phyloP scores from a whole-genome alignment of 805 yeast species.

The Cyberlindnera petersonii region DNA sequence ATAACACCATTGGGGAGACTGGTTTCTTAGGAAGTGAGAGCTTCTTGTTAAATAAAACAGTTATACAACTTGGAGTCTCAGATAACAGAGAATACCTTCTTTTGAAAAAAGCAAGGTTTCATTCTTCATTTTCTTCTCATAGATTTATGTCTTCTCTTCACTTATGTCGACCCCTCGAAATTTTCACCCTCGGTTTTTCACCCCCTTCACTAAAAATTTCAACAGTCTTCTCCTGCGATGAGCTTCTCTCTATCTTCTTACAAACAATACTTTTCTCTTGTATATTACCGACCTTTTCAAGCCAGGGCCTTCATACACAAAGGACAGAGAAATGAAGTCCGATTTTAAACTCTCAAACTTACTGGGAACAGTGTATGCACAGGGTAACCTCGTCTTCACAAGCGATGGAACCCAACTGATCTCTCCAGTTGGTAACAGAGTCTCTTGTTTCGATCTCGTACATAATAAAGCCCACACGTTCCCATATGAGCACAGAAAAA shows the following conservation, averaged over 20 bases:
- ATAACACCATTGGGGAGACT: too few relatives aligned
- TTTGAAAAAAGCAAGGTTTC: too few relatives aligned
- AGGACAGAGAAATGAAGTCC: constrained; percentile 57
- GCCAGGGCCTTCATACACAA: not conserved
- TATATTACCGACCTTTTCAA: too few relatives aligned
- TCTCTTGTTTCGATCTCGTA: constrained; percentile 80
- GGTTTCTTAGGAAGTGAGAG: too few relatives aligned
- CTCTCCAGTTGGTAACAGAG: constrained; percentile 93
- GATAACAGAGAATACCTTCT: too few relatives aligned
- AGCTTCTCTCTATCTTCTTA: not conserved
- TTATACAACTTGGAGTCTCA: too few relatives aligned
- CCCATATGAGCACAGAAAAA: constrained; percentile 87
- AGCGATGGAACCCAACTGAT: constrained; percentile 80
- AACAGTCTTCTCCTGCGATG: constrained; percentile 4
- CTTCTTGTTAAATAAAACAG: too few relatives aligned
- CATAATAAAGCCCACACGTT: constrained; percentile 86
- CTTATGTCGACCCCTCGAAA: too few relatives aligned
- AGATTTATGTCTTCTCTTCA: too few relatives aligned
- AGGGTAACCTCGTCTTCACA: constrained; percentile 85
- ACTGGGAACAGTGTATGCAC: constrained; percentile 89
- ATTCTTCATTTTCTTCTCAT: too few relatives aligned
- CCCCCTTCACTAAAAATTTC: constrained; percentile 3
- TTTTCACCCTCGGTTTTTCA: too few relatives aligned
- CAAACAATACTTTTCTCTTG: too few relatives aligned
- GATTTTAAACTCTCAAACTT: constrained; percentile 84